Evolutionary conservation across 495 filamentous ascomycete genomes (phyloP), one percentile per base, ranked within the genome.

Genomic region (Oidiodendron maius): DNA sequence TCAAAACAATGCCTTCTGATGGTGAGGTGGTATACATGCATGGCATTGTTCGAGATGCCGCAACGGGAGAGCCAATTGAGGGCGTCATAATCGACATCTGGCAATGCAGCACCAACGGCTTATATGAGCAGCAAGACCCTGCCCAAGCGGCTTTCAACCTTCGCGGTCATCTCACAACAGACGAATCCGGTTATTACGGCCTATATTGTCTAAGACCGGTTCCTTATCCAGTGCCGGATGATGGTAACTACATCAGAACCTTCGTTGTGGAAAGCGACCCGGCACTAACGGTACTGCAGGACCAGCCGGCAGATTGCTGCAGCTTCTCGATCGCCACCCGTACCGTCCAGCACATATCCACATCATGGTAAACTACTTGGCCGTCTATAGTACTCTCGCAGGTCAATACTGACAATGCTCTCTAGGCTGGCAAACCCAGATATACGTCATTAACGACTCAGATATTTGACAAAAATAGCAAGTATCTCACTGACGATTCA

Each of bases 71-170:
- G 66, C 81, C 81, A 46, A 83, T 91, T 63, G 75, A 69, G 40
- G 66, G 67, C 57, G 86, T 84, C 58, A 81, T 85, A 46, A 78
- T 91, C 61, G 87, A 93, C 64, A 83, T 90, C 71, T 93, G 87
- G 87, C 85, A 93, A 63, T 85, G 86, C 34, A 84, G 79, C 5
- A 74, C 85, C 66, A 93, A 91, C 71, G 86, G 86, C 60, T 78
- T 85, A 62, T 93, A 93, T 77, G 87, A 93, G 65, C 89, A 89
- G 81, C 87, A 93, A 70, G 87, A 91, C 66, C 81, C 84, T 30
- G 71, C 80, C 28, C 86, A 91, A 75, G 65, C 70, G 38, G 81
- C 83, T 64, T 87, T 86, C 76, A 91, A 91, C 74, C 75, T 91
- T 20, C 77, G 87, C 44, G 87, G 87, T 62, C 91, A 90, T 70